Conservation (phyloP, 257 asterid species). For the Fraxinus cuspidata region DNA sequence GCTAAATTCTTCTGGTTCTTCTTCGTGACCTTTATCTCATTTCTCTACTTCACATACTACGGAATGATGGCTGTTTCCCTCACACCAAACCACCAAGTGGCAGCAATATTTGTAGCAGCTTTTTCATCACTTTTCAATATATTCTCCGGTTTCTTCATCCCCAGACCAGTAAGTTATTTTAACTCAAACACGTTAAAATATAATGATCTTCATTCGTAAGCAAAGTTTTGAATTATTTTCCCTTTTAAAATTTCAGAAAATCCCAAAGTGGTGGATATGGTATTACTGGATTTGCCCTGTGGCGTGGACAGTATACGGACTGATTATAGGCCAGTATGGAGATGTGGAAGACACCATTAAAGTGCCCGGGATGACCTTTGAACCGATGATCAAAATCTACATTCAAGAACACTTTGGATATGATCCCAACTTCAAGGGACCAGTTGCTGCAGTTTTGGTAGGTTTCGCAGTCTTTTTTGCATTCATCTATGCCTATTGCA, state of each 20-base stretch:
- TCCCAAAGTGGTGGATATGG: slow-evolving; percentile 97
- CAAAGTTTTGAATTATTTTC: slow-evolving; percentile 1
- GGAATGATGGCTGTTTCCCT: slow-evolving; percentile 86
- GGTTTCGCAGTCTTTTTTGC: slow-evolving; percentile 62
- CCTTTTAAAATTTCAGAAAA: slow-evolving; percentile 50
- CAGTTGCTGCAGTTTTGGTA: slow-evolving; percentile 59
- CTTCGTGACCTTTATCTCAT: slow-evolving; percentile 70
- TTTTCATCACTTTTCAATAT: slow-evolving; percentile 76
- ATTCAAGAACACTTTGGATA: slow-evolving; percentile 67
- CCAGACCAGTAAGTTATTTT: slow-evolving; percentile 63
- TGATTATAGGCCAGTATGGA: slow-evolving; percentile 79
- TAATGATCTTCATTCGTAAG: background rate
- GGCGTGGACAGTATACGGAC: slow-evolving; percentile 95
- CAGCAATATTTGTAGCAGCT: slow-evolving; percentile 72
- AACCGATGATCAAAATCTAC: slow-evolving; percentile 54
- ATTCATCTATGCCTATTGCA: slow-evolving; percentile 61
- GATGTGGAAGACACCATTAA: slow-evolving; percentile 47
- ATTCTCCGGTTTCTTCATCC: slow-evolving; percentile 83
- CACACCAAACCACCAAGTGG: slow-evolving; percentile 84
- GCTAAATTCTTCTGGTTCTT: slow-evolving; percentile 83
- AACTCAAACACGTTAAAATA: background rate
- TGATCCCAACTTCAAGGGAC: slow-evolving; percentile 56
- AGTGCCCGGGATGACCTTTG: slow-evolving; percentile 42
- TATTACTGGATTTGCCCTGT: slow-evolving; percentile 92
- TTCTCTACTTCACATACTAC: slow-evolving; percentile 81